These are phyloP conservation scores for Sarocladium kiliense DNA, from an alignment of 2,329 filamentous ascomycete species.

Conservation along the genomic window DNA sequence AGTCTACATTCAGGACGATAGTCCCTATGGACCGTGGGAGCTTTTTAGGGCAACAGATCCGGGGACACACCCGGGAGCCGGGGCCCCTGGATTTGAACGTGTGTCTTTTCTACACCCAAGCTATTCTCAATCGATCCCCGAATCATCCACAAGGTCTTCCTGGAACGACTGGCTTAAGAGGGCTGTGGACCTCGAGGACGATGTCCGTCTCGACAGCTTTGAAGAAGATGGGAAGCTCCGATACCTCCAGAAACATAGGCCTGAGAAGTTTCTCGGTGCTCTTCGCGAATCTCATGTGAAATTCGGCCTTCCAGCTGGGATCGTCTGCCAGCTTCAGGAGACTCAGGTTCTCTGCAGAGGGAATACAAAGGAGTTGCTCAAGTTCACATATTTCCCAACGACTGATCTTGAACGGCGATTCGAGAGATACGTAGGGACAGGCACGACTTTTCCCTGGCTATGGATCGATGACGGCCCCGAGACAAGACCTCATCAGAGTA, in stretches of 20 bases:
- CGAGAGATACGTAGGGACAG: slow-evolving; percentile 6
- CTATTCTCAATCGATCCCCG: neutral
- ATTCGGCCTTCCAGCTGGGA: neutral
- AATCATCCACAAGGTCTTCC: neutral
- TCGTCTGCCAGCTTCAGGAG: neutral
- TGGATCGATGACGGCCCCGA: neutral
- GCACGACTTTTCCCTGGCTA: neutral
- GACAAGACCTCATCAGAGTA: neutral
- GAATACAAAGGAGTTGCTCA: neutral
- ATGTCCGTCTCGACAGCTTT: neutral
- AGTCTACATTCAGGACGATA: slow-evolving; percentile 1
- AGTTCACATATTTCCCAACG: neutral
- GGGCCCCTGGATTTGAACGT: slow-evolving; percentile 6
- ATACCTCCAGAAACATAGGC: neutral
- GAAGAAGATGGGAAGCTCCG: neutral
- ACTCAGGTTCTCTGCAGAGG: neutral
- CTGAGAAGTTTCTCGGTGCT: neutral
- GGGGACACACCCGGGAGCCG: neutral
- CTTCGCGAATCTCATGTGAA: neutral
- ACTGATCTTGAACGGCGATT: neutral
- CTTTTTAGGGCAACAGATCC: neutral
- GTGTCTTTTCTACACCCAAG: neutral
- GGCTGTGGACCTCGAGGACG: neutral
- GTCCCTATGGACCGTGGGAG: neutral
- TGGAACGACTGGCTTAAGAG: neutral